A percentile compares a stretch with the other conserved stretches of the same genome.
Conservation (phyloP, 345 rosid genomes). For the Linum usitatissimum region DNA sequence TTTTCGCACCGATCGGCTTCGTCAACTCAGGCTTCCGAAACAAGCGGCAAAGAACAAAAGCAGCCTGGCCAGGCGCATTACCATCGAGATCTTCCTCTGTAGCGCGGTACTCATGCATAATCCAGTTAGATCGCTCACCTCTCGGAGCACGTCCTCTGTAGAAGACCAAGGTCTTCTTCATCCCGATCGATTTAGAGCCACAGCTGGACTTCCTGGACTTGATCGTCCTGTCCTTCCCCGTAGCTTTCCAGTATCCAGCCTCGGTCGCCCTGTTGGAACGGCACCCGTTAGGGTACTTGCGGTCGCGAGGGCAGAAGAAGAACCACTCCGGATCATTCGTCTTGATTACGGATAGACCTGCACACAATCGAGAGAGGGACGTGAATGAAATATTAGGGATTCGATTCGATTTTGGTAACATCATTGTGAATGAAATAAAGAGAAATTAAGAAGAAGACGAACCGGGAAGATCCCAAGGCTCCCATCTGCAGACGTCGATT, state of each 20-base stretch:
- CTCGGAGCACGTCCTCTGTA: conserved; percentile 88
- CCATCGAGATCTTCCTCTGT: conserved; percentile 67
- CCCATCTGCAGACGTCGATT: conserved; percentile 86
- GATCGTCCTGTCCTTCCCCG: conserved; percentile 85
- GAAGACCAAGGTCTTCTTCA: conserved; percentile 93
- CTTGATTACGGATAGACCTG: conserved; percentile 72
- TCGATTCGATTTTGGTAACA: neutral
- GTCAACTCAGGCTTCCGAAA: conserved; percentile 61
- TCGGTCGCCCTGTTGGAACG: conserved; percentile 89
- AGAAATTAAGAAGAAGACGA: neutral
- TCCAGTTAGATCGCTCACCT: conserved; percentile 80
- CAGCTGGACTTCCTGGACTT: conserved; percentile 39
- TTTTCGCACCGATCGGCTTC: conserved; percentile 30
- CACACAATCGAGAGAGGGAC: neutral
- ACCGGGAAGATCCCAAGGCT: conserved; percentile 98
- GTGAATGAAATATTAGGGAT: too few species aligned
- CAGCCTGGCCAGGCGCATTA: conserved; percentile 75
- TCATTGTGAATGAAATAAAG: neutral
- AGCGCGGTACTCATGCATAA: conserved; percentile 90
- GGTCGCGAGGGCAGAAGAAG: conserved; percentile 85
- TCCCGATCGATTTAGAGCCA: conserved; percentile 33
- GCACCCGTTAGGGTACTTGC: conserved; percentile 85
- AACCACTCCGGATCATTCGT: conserved; percentile 91
- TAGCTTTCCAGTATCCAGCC: conserved; percentile 94
- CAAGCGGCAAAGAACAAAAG: conserved; percentile 77